These are phyloP conservation scores for Penicillium sp. DNA, from an alignment of 2,329 filamentous ascomycete genomes.

Conservation along the genomic window DNA sequence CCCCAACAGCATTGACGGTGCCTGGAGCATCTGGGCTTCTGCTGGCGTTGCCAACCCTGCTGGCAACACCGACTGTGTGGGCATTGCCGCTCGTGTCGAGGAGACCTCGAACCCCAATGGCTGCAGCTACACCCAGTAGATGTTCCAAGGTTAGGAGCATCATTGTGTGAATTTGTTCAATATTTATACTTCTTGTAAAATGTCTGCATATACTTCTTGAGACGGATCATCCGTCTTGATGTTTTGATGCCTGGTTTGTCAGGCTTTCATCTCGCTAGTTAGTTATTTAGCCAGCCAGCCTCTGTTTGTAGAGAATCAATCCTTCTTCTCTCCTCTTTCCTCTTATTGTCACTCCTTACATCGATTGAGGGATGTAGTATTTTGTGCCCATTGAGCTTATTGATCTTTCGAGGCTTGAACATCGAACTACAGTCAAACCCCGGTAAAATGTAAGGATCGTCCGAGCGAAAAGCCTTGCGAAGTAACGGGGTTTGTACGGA, in stretches of 20 bases:
- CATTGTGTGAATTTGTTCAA: neutral
- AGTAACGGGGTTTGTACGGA: too few relatives aligned
- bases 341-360: neutral
- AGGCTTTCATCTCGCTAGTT: neutral
- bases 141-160: neutral
- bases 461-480: too few relatives aligned
- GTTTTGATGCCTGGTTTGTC: neutral
- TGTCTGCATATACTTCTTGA: neutral
- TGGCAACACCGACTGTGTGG: slow-evolving; percentile 37
- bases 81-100: slow-evolving; percentile 32
- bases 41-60: slow-evolving; percentile 31
- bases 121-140: slow-evolving; percentile 31
- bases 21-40: slow-evolving; percentile 42
- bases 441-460: too few relatives aligned
- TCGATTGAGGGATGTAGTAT: neutral
- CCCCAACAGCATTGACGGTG: slow-evolving; percentile 47
- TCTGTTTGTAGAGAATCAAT: neutral
- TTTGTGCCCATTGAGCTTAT: neutral
- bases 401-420: too few relatives aligned
- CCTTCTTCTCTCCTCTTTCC: neutral
- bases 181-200: neutral
- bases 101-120: slow-evolving; percentile 23
- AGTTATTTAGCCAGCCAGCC: too few relatives aligned
- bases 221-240: neutral
- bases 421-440: too few relatives aligned